Percentiles rank a stretch among this genome's conserved stretches.
Conservation (phyloP, 495 filamentous ascomycete genomes). For the Amniculicola lignicola region DNA sequence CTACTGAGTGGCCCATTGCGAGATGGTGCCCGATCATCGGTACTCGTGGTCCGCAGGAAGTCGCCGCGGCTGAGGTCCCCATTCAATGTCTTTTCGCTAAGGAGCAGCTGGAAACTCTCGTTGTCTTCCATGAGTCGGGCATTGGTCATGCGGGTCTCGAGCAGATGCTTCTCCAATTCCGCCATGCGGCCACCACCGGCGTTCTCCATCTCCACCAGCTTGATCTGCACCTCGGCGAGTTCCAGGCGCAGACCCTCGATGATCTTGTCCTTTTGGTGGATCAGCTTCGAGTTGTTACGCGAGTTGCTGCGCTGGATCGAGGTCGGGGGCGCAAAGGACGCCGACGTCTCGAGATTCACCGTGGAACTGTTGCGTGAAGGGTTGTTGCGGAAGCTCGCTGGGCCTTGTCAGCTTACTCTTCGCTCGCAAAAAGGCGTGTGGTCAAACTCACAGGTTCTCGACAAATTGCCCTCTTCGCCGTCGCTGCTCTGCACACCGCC, state of each 20-base stretch:
- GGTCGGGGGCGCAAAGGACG: constrained; percentile 84
- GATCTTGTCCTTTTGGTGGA: constrained; percentile 91
- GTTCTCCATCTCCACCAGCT: constrained; percentile 91
- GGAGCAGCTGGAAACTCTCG: constrained; percentile 91
- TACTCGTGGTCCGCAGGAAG: constrained; percentile 57
- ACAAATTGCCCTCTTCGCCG: constrained; percentile 63
- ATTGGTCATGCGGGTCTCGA: constrained; percentile 90
- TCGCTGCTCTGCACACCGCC: constrained; percentile 52
- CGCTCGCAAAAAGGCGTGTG: not conserved
- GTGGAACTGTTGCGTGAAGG: constrained; percentile 30
- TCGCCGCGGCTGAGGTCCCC: constrained; percentile 87
- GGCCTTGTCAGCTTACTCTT: constrained; percentile 13
- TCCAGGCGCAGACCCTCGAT: constrained; percentile 91
- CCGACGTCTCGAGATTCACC: constrained; percentile 34
- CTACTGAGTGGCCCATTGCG: constrained; percentile 46
- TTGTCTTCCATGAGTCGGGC: constrained; percentile 97
- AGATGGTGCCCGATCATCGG: constrained; percentile 34
- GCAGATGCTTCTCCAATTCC: constrained; percentile 80
- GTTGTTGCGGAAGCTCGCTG: constrained; percentile 38
- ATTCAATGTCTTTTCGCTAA: constrained; percentile 89
- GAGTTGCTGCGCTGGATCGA: constrained; percentile 77
- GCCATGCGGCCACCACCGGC: constrained; percentile 77
- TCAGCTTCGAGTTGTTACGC: constrained; percentile 77
- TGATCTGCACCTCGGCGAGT: constrained; percentile 91
- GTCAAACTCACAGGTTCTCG: constrained; percentile 63